A percentile compares a stretch with the other conserved stretches of the same genome.
These are phyloP conservation scores for Exophiala bonariae DNA, from an alignment of 2,329 filamentous ascomycete genomes.

Conservation along the genomic window DNA sequence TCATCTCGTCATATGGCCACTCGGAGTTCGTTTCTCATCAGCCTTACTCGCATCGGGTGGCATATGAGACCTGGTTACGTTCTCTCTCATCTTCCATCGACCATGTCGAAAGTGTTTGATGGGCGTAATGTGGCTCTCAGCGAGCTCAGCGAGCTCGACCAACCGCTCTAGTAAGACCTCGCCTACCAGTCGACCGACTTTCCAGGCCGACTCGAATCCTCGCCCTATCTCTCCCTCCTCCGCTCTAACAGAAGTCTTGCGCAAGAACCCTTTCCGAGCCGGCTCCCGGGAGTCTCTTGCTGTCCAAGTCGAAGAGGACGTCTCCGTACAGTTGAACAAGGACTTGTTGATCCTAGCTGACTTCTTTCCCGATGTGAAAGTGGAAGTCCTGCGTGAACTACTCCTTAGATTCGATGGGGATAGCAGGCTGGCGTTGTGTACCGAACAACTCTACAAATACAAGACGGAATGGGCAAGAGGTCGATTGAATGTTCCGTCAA, in stretches of 20 bases:
- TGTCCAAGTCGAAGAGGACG: conserved; percentile 32
- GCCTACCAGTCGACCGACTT: conserved; percentile 1
- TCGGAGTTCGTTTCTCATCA: too few species aligned
- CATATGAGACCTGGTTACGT: neutral
- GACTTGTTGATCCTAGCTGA: conserved; percentile 41
- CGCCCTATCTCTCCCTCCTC: conserved; percentile 31
- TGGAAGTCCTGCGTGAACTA: conserved; percentile 50
- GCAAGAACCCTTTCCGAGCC: conserved; percentile 43
- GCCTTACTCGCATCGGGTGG: too few species aligned
- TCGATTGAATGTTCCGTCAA: conserved; percentile 42
- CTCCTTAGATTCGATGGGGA: conserved; percentile 47
- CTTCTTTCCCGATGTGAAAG: conserved; percentile 47
- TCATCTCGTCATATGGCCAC: neutral
- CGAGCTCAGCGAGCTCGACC: conserved; percentile 11
- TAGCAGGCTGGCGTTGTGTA: conserved; percentile 47
- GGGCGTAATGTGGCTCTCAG: conserved; percentile 24
- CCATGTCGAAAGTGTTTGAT: conserved; percentile 13
- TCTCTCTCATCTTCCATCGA: conserved; percentile 5
- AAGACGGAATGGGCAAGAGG: conserved; percentile 49
- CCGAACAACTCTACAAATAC: conserved; percentile 47
- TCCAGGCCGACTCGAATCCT: conserved; percentile 12
- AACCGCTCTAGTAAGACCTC: conserved; percentile 22
- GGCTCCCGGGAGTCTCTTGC: conserved; percentile 21
- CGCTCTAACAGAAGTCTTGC: conserved; percentile 44
- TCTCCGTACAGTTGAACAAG: conserved; percentile 41